Evolutionary conservation across 805 yeast species (phyloP), one percentile per base, ranked within the genome.

Genomic region (Wickerhamiella azyma): DNA sequence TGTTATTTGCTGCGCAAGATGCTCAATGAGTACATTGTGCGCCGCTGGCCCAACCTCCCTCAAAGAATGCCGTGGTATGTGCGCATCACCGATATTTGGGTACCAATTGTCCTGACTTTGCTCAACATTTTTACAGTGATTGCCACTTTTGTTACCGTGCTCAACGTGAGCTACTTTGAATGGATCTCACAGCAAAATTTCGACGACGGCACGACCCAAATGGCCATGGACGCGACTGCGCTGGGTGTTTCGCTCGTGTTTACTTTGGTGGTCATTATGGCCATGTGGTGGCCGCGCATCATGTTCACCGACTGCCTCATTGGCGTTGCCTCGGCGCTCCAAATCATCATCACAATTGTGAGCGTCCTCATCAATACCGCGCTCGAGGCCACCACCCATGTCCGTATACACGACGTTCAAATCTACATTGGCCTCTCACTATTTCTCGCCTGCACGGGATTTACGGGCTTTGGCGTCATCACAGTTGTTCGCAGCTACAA

Each of bases 381-480:
- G 14, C 16, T 30, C 9, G 33, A 30, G 16, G 16, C 9, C 16
- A 7, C 32, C 32, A 30, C 16, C 16, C 33, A 30, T 16, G 6
- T 30, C 7, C 11, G 16, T 6, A 3, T 30, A 7, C 11, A 30
- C 14, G 4, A 13, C 14, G 24, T 41, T 14, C 37, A 43, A 14
- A 44, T 50, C 10, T 55, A 51, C 42, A 51, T 57, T 1, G 47
- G 57, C 41, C 47, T 55, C 18, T 52, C 57, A 10, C 24, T 55
- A 37, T 39, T 57, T 10, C 33, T 56, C 10, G 51, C 53, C 8
- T 52, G 52, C 26, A 28, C 52, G 6, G 55, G 54, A 10, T 59
- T 59, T 26, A 46, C 55, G 16, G 62, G 62, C 13, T 42, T 53
- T n/a, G 54, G 52, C 8, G 40, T 57, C 4, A 50, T 56, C n/a